Evolutionary conservation across 192 early-diverging fungal genomes (phyloP), one percentile per base, ranked within the genome.

Genomic region (Backusella sp.): DNA sequence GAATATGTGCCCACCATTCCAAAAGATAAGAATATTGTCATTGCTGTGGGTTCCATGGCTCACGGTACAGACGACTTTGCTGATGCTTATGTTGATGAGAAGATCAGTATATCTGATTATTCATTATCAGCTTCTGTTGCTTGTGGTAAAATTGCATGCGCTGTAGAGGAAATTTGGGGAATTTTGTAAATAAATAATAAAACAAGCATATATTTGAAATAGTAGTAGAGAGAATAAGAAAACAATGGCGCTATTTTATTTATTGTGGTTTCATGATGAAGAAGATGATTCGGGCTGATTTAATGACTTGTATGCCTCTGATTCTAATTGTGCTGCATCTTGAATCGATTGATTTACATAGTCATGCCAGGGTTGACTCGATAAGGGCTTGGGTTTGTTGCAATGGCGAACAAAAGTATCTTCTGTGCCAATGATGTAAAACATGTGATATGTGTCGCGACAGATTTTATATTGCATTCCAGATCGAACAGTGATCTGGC

Each of bases 91-190:
- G 93, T 98, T 30, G 97, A 99, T 82, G 95, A 97, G 76, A 99
- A 99, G 87, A 96, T 99, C 72, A 94, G 96, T 53, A 92, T 99
- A 36, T 96, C 95, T 2, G 95, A 98, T 81, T 99, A 98, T 83
- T 94, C 97, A 6, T 86, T 99, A 49, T 96, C 95, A 39, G 98
- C 98, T 17, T 94, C 95, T 2, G 96, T 98, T n/a, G 96, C 98
- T 0, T 98, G 96, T 77, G 94, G 94, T 46, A 99, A 99, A 86
- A 87, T 99, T 73, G 91, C 92, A 52, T 92, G 91, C 71, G 91
- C 94, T 26, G 86, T 96, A 74, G 97, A 97, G 80, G 96, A 96
- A 42, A 79, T 96, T 36, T 99, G 96, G 96, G 91, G 89, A 28
- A 92, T 98, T 56, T 78, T 93, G 72, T 96, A 89, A 82, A 75